Base-by-base conservation (phyloP, 768 basidiomycete species). In the Mycena capillaripes region DNA sequence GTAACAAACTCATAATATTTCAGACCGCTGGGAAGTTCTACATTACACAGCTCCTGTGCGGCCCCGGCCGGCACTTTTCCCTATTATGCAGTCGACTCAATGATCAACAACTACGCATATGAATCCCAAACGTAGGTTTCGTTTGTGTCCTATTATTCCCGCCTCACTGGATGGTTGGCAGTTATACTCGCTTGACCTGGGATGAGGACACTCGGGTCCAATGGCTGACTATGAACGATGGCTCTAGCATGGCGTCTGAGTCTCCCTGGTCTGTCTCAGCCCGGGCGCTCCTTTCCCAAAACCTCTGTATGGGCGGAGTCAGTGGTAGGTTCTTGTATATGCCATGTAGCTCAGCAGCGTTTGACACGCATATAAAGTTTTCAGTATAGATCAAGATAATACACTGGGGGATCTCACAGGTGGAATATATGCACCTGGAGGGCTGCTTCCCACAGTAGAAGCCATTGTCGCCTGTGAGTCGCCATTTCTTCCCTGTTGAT, bases 1-100 rank as follows among this genome's bases (percentile, higher is more conserved):
- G 17, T 12, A 23, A 17, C 19, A 3, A 52, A 12, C n/a, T n/a
- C 7, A 52, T 25, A 25, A 5, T 23, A 36, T 12, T 52, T 23
- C 16, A 52, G 50, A n/a, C 50, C 50, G 14, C 14, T 52, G n/a
- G 50, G 50, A 52, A 52, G 6, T n/a, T 55, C 53, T 4, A 32
- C 36, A 10, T 19, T 32, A 19, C 32, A 29, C 5, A 48, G 40
- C 48, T 25, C 32, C 21, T 63, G 69, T 23, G 21, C 65, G n/a
- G 23, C 62, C 29, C 29, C 69, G 8, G 62, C 64, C 40, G 61
- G 62, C 21, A 70, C 69, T 25, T 70, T 38, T 63, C 69, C 69
- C 17, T 70, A 70, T 44, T 70, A 48, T 46, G 69, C 61, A 16
- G 58, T 70, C 17, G 69, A 70, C 32, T 32, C 53, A 8, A 61